Conservation (phyloP, 164 flowering plant genomes). For the Nymphaea colorata region DNA sequence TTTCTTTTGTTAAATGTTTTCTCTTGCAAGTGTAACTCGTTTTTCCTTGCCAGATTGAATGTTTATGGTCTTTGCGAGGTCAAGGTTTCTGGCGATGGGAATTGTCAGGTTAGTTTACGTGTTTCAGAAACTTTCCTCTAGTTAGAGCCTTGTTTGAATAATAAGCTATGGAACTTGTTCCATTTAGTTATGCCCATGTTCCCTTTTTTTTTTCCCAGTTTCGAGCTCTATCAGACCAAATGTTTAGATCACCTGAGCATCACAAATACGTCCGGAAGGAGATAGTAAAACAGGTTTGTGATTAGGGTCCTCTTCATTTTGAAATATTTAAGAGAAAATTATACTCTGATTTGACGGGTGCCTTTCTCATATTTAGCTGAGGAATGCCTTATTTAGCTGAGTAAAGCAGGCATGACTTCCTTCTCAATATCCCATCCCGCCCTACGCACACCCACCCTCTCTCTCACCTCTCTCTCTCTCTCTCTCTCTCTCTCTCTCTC, state of each 20-base stretch:
- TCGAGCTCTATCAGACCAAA: conserved; percentile 89
- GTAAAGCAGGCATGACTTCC: not conserved
- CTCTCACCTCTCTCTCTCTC: too few relatives aligned
- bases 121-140: not conserved
- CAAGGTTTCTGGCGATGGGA: conserved; percentile 88
- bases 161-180: not conserved
- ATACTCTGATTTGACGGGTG: not conserved
- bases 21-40: not conserved
- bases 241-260: conserved; percentile 74
- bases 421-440: too few relatives aligned
- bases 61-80: conserved; percentile 75
- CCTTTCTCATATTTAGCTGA: not conserved
- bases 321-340: not conserved
- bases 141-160: not conserved
- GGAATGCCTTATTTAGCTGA: not conserved
- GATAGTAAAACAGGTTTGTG: conserved; percentile 64
- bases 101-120: conserved; percentile 60
- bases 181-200: not conserved
- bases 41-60: conserved; percentile 30
- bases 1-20: not conserved
- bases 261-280: conserved; percentile 88
- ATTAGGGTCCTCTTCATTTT: not conserved
- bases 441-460: too few relatives aligned
- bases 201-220: conserved; percentile 45
- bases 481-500: too few relatives aligned